Evolutionary conservation across 306 rosid genomes (phyloP).

Genomic region (Glycyrrhiza uralensis): DNA sequence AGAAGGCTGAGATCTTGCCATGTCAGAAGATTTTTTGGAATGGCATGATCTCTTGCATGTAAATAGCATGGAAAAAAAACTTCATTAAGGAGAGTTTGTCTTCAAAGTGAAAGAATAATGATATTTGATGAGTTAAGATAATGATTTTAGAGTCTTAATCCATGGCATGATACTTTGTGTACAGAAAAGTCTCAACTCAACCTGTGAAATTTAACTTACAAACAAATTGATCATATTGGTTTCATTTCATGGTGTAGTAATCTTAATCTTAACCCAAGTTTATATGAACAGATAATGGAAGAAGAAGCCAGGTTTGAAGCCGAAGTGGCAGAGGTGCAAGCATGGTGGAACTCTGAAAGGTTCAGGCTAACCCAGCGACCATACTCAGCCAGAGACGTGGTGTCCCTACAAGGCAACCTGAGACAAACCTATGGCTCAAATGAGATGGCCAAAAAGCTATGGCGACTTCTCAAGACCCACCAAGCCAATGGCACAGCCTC

Average conservation of each 20-base stretch:
- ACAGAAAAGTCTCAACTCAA: not conserved
- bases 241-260: not conserved
- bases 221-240: not conserved
- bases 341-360: constrained; percentile 92
- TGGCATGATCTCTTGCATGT: not conserved
- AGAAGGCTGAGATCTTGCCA: not conserved
- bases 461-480: constrained; percentile 80
- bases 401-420: constrained; percentile 77
- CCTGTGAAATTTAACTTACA: not conserved
- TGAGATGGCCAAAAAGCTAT: constrained; percentile 81
- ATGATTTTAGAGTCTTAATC: no score
- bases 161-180: not conserved
- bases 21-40: not conserved
- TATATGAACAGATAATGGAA: constrained; percentile 62
- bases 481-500: constrained; percentile 90
- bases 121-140: no score
- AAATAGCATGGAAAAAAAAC: not conserved
- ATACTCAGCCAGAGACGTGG: constrained; percentile 77
- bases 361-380: constrained; percentile 72
- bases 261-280: not conserved
- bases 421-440: constrained; percentile 72
- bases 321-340: constrained; percentile 85
- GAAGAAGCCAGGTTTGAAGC: constrained; percentile 92
- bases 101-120: not conserved
- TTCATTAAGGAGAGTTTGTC: no score